phyloP scores from a whole-genome alignment of 2,329 filamentous ascomycete species.

The Ophiosphaerella herpotricha region DNA sequence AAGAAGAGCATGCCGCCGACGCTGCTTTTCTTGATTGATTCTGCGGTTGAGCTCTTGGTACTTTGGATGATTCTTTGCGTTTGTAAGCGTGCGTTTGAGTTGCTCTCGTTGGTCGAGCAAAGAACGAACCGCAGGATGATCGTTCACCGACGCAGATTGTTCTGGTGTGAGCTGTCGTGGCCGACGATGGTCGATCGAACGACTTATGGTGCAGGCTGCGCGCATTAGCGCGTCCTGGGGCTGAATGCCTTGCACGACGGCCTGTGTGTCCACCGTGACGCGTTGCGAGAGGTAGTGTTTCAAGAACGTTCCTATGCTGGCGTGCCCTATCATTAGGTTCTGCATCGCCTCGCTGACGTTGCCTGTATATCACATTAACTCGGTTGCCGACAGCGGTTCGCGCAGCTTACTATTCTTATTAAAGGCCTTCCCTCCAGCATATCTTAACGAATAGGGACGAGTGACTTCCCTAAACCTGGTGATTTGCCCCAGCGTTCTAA shows the following conservation, averaged over 20 bases:
- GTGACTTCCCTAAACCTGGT: slow-evolving; percentile 40
- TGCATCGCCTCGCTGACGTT: slow-evolving; percentile 36
- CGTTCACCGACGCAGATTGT: slow-evolving; percentile 18
- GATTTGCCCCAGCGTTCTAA: slow-evolving; percentile 37
- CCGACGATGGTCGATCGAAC: slow-evolving; percentile 16
- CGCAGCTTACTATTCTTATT: slow-evolving; percentile 44
- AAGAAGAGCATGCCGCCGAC: not conserved
- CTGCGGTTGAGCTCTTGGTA: slow-evolving; percentile 18
- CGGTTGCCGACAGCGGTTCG: too few relatives aligned
- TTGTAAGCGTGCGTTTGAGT: slow-evolving; percentile 15
- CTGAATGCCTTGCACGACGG: slow-evolving; percentile 15
- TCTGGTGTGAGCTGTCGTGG: slow-evolving; percentile 15
- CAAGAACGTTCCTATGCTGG: slow-evolving; percentile 13
- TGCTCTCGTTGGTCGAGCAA: slow-evolving; percentile 13
- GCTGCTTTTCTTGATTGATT: slow-evolving; percentile 18
- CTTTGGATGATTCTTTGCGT: slow-evolving; percentile 15
- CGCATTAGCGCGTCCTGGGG: slow-evolving; percentile 16
- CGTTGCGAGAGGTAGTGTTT: slow-evolving; percentile 19
- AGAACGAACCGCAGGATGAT: slow-evolving; percentile 12
- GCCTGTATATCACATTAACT: too few relatives aligned
- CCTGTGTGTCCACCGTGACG: slow-evolving; percentile 18
- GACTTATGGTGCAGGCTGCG: slow-evolving; percentile 23
- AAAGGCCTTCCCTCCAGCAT: slow-evolving; percentile 44
- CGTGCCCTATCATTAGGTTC: slow-evolving; percentile 40
- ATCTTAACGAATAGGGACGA: slow-evolving; percentile 43